Percentiles rank a stretch among this genome's conserved stretches.
phyloP scores from a whole-genome alignment of 345 rosid genomes.

The Acer negundo region DNA sequence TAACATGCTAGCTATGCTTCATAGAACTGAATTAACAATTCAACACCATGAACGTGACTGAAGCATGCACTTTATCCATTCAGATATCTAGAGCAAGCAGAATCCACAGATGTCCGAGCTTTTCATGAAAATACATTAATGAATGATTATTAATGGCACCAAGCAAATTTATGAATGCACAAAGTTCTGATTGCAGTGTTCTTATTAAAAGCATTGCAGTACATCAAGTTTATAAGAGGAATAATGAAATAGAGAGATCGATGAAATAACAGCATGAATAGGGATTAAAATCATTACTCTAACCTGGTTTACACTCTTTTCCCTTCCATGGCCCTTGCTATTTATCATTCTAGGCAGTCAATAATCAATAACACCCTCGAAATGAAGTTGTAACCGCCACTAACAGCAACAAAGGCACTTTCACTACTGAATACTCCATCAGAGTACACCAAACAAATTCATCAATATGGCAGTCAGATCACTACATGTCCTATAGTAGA shows the following conservation, averaged over 20 bases:
- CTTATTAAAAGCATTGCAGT: background rate
- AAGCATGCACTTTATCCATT: background rate
- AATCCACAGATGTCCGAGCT: background rate
- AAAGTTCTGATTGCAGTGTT: background rate
- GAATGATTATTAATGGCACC: background rate
- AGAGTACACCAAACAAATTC: background rate
- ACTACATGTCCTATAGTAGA: background rate
- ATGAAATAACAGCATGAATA: background rate
- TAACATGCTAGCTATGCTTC: too few relatives aligned
- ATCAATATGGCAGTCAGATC: background rate
- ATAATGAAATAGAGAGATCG: background rate
- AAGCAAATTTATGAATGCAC: background rate
- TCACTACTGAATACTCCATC: background rate
- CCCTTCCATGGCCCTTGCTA: background rate
- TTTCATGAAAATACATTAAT: background rate
- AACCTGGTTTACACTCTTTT: background rate
- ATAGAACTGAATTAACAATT: background rate
- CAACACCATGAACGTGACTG: background rate
- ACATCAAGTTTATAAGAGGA: background rate
- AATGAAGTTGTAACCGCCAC: background rate
- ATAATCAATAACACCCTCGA: background rate
- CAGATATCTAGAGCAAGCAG: background rate
- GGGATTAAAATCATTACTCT: background rate
- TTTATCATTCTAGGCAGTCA: background rate
- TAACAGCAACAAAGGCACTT: background rate